Evolutionary conservation across 73 alveolate species (phyloP).

Genomic region (Paramecium primaurelia): DNA sequence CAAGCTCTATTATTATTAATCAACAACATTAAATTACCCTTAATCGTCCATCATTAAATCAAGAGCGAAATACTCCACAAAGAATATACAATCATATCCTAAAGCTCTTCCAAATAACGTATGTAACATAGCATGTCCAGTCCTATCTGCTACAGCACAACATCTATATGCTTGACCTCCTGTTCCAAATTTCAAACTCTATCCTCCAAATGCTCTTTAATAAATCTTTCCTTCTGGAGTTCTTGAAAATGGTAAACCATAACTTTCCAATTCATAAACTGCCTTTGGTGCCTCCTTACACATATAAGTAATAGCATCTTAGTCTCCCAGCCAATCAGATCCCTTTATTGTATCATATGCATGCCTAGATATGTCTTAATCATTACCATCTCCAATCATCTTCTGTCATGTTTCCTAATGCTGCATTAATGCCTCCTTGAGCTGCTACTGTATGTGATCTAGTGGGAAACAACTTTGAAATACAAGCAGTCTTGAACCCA

Average conservation of each 20-base stretch:
- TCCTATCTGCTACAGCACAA: slow-evolving; percentile 96
- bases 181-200: slow-evolving; percentile 84
- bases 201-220: slow-evolving; percentile 97
- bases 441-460: slow-evolving; percentile 98
- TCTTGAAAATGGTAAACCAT: slow-evolving; percentile 93
- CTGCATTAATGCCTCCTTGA: slow-evolving; percentile 91
- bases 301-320: slow-evolving; percentile 97
- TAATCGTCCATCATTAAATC: slow-evolving; percentile 90
- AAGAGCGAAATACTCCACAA: slow-evolving; percentile 92
- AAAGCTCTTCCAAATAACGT: slow-evolving; percentile 94
- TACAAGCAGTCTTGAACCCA: slow-evolving; percentile 96
- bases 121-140: slow-evolving; percentile 96
- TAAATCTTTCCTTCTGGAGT: slow-evolving; percentile 95
- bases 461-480: slow-evolving; percentile 95
- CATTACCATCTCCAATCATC: slow-evolving; percentile 95
- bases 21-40: slow-evolving; percentile 63
- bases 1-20: slow-evolving; percentile 70
- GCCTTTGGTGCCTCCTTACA: slow-evolving; percentile 93
- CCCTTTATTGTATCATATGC: slow-evolving; percentile 93
- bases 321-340: slow-evolving; percentile 88
- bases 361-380: slow-evolving; percentile 60
- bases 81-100: slow-evolving; percentile 89
- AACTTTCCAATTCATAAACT: slow-evolving; percentile 87
- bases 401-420: slow-evolving; percentile 94
- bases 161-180: slow-evolving; percentile 79